These are phyloP conservation scores for Xylariaceae sp. DNA, from an alignment of 2,329 filamentous ascomycete genomes.

Conservation along the genomic window DNA sequence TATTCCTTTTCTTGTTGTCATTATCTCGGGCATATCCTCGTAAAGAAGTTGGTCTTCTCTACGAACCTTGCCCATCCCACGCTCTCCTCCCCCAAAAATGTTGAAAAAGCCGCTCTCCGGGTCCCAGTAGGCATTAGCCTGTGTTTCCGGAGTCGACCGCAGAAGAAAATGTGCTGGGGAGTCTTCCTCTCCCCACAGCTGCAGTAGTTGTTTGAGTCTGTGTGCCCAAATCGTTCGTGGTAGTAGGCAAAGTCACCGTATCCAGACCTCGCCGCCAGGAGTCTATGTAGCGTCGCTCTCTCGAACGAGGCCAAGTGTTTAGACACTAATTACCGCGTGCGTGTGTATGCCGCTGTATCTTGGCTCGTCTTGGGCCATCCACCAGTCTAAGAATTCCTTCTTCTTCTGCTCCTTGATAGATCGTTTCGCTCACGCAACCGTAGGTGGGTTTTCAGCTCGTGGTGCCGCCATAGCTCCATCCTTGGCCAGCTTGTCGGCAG, in stretches of 20 bases:
- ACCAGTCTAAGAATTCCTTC: neutral
- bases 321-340: neutral
- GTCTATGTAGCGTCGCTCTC: neutral
- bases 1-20: too few relatives aligned
- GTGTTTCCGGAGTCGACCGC: conserved; percentile 1
- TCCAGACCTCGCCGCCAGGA: neutral
- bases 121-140: conserved; percentile 3
- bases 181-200: conserved; percentile 3
- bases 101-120: conserved; percentile 2
- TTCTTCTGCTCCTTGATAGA: neutral
- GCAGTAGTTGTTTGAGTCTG: neutral
- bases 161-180: conserved; percentile 2
- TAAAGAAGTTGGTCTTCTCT: conserved; percentile 1
- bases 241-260: neutral
- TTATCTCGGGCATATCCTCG: too few relatives aligned
- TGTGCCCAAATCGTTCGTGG: neutral
- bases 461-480: neutral
- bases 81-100: conserved; percentile 4
- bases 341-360: neutral
- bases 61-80: conserved; percentile 2
- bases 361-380: neutral
- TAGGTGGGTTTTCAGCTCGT: neutral
- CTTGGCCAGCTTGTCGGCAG: neutral
- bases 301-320: neutral
- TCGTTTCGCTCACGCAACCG: neutral